Conservation (phyloP, 2,329 filamentous ascomycete genomes). For the Colletotrichum agaves region DNA sequence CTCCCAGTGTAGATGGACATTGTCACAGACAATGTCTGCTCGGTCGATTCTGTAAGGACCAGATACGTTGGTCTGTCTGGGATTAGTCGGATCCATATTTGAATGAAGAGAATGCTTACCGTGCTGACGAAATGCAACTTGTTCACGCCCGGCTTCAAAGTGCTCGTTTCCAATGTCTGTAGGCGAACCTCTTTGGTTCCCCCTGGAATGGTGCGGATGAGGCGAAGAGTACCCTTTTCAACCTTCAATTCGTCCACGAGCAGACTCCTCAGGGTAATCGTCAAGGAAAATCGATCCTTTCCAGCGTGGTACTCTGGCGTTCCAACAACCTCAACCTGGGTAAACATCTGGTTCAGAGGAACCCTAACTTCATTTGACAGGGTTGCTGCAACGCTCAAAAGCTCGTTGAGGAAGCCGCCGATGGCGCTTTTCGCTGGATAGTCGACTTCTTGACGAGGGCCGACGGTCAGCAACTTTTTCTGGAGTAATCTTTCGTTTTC, state of each 20-base stretch:
- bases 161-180: constrained; percentile 47
- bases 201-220: constrained; percentile 38
- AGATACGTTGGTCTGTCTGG: constrained; percentile 67
- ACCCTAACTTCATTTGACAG: constrained; percentile 70
- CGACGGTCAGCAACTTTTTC: constrained; percentile 44
- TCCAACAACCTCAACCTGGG: constrained; percentile 73
- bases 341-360: constrained; percentile 79
- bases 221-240: constrained; percentile 58
- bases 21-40: constrained; percentile 71
- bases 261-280: constrained; percentile 75
- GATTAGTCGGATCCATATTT: constrained; percentile 43
- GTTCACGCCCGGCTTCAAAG: constrained; percentile 65
- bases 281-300: constrained; percentile 79
- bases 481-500: constrained; percentile 60
- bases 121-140: constrained; percentile 42
- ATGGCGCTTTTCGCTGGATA: constrained; percentile 52
- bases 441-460: constrained; percentile 38
- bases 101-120: constrained; percentile 42
- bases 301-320: constrained; percentile 75
- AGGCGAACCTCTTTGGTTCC: constrained; percentile 62
- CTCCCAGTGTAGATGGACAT: constrained; percentile 74
- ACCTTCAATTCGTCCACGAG: constrained; percentile 76
- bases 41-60: constrained; percentile 82
- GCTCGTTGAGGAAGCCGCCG: constrained; percentile 58
- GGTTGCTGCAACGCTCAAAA: constrained; percentile 57